phyloP scores from a whole-genome alignment of 2,329 filamentous ascomycete species.

The Colletotrichum musae region DNA sequence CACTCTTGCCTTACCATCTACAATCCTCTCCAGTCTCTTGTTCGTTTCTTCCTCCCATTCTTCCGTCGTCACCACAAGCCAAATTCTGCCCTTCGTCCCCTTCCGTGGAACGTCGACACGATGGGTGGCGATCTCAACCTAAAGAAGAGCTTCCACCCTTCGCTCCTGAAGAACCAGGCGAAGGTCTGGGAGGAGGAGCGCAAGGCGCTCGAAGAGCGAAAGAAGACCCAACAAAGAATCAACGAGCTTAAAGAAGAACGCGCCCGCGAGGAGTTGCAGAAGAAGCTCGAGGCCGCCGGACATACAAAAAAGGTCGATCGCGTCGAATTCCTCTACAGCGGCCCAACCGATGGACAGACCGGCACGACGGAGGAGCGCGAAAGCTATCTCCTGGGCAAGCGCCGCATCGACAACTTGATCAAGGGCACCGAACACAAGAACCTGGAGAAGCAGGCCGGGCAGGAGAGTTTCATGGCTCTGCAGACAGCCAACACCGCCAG shows the following conservation, averaged over 20 bases:
- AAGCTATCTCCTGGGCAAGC: constrained; percentile 91
- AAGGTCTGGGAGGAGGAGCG: constrained; percentile 93
- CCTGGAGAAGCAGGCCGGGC: constrained; percentile 79
- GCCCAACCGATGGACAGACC: constrained; percentile 82
- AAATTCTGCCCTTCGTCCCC: background rate
- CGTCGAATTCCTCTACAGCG: constrained; percentile 99
- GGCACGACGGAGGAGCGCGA: constrained; percentile 91
- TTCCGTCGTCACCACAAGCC: background rate
- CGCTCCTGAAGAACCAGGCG: constrained; percentile 90
- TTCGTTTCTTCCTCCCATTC: background rate
- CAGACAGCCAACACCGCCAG: constrained; percentile 80
- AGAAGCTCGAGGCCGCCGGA: constrained; percentile 89
- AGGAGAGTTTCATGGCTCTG: constrained; percentile 72
- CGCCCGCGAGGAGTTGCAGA: constrained; percentile 90
- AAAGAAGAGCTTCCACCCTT: constrained; percentile 96
- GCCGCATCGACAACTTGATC: constrained; percentile 86
- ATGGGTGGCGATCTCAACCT: constrained; percentile 97
- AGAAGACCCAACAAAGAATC: constrained; percentile 90
- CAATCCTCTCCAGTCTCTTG: too few species aligned
- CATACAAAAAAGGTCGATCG: constrained; percentile 84
- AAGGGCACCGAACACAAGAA: constrained; percentile 86
- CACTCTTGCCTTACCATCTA: too few species aligned
- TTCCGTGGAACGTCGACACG: constrained; percentile 53
- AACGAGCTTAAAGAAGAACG: constrained; percentile 96
- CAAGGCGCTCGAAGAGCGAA: constrained; percentile 93